These are phyloP conservation scores for Borovskyia barvae DNA, from an alignment of 208 protist genomes.

Conservation along the genomic window DNA sequence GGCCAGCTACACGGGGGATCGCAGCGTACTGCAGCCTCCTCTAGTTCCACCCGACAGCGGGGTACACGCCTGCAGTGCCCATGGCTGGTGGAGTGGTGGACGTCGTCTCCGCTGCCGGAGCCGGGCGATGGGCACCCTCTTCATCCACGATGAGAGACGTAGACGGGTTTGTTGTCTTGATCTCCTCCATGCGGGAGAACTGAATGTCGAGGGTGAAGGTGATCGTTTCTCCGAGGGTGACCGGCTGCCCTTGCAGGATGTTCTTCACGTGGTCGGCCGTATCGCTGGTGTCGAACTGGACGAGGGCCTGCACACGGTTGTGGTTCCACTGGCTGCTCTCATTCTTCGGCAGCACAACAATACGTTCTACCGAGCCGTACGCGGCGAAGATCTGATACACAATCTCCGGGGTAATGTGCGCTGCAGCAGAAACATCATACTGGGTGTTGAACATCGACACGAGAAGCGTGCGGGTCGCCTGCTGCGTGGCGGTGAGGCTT, in stretches of 20 bases:
- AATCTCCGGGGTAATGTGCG: conserved; percentile 87
- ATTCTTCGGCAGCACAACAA: conserved; percentile 92
- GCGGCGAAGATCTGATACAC: conserved; percentile 90
- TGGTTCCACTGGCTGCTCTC: conserved; percentile 87
- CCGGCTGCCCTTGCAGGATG: conserved; percentile 88
- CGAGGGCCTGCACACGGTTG: conserved; percentile 89
- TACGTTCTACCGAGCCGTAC: conserved; percentile 87
- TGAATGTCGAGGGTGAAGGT: conserved; percentile 93
- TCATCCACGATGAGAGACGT: conserved; percentile 83
- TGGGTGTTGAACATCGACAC: conserved; percentile 93
- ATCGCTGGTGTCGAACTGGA: conserved; percentile 83
- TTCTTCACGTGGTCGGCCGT: conserved; percentile 88
- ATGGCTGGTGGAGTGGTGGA: conserved; percentile 20
- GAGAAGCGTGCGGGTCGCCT: conserved; percentile 83
- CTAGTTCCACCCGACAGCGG: conserved; percentile 29
- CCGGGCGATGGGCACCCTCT: conserved; percentile 56
- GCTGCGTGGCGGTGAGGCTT: conserved; percentile 86
- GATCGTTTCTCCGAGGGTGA: conserved; percentile 83
- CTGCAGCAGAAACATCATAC: conserved; percentile 84
- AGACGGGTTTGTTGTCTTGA: conserved; percentile 82
- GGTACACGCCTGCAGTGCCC: conserved; percentile 15
- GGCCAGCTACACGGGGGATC: neutral
- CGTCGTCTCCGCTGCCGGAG: conserved; percentile 18
- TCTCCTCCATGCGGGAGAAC: conserved; percentile 89
- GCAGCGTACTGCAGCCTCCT: neutral